These are phyloP conservation scores for Aspergillus tubingensis DNA, from an alignment of 2,329 filamentous ascomycete genomes.

Conservation along the genomic window DNA sequence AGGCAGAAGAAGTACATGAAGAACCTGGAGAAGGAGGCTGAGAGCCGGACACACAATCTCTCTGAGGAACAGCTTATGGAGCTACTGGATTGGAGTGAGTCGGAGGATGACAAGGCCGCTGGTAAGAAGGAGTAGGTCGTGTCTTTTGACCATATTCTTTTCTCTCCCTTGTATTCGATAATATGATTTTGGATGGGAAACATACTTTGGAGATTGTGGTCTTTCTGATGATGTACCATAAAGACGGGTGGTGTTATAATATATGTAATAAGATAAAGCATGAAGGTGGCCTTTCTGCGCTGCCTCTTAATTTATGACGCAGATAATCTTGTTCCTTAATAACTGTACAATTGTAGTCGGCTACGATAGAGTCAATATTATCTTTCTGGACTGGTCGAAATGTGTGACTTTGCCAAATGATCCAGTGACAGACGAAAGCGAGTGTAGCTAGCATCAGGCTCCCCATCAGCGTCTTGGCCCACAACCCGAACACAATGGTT, in stretches of 20 bases:
- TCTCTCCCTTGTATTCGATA: neutral
- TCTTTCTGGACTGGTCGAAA: too few relatives aligned
- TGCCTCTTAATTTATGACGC: neutral
- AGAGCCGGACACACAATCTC: conserved; percentile 64
- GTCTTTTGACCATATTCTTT: neutral
- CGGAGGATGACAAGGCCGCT: conserved; percentile 26
- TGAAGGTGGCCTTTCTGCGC: neutral
- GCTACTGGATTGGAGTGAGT: conserved; percentile 60
- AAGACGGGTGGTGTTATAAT: neutral
- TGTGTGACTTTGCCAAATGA: too few relatives aligned
- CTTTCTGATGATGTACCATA: neutral
- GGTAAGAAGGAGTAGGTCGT: conserved; percentile 16
- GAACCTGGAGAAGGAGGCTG: conserved; percentile 64
- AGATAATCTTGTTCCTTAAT: neutral
- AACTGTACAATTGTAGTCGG: neutral
- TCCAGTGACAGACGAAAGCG: too few relatives aligned
- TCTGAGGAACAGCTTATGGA: conserved; percentile 76
- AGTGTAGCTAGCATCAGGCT: neutral
- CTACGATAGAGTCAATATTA: too few relatives aligned
- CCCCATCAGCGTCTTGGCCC: neutral
- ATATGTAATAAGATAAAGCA: neutral
- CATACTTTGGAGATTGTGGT: neutral
- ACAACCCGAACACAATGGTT: neutral
- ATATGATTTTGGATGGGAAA: too few relatives aligned
- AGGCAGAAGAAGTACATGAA: conserved; percentile 69